Evolutionary conservation across 495 filamentous ascomycete genomes (phyloP).

Genomic region (Penicillium desertorum): DNA sequence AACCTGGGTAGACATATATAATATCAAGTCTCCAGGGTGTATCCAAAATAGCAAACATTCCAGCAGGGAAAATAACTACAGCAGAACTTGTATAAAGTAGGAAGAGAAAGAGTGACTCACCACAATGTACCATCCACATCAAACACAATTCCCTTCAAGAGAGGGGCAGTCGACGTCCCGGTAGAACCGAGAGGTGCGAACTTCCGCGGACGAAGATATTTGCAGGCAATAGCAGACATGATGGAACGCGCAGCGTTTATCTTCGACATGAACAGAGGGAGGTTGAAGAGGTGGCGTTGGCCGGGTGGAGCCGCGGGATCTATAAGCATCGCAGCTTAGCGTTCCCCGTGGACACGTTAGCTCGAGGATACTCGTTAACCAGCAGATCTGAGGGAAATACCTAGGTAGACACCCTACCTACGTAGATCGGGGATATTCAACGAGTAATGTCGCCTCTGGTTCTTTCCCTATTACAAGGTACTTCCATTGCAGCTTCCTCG

Average conservation of each 20-base stretch:
- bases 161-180: conserved; percentile 44
- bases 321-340: neutral
- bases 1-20: neutral
- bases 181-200: conserved; percentile 57
- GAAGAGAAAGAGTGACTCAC: conserved; percentile 50
- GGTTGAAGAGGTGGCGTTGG: conserved; percentile 10
- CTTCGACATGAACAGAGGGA: conserved; percentile 10
- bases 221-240: conserved; percentile 34
- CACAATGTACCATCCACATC: conserved; percentile 95
- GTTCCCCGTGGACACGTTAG: too few species aligned
- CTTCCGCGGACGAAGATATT: conserved; percentile 39
- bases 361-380: too few species aligned
- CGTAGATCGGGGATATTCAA: too few species aligned
- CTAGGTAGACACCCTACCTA: too few species aligned
- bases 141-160: conserved; percentile 81
- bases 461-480: too few species aligned
- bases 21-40: neutral
- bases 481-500: too few species aligned
- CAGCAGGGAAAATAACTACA: neutral
- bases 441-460: too few species aligned
- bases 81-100: neutral
- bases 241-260: conserved; percentile 6
- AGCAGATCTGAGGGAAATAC: too few species aligned
- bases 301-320: conserved; percentile 10
- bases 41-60: neutral